phyloP scores from a whole-genome alignment of 192 early-diverging fungal species.

The Spizellomyces punctatus region DNA sequence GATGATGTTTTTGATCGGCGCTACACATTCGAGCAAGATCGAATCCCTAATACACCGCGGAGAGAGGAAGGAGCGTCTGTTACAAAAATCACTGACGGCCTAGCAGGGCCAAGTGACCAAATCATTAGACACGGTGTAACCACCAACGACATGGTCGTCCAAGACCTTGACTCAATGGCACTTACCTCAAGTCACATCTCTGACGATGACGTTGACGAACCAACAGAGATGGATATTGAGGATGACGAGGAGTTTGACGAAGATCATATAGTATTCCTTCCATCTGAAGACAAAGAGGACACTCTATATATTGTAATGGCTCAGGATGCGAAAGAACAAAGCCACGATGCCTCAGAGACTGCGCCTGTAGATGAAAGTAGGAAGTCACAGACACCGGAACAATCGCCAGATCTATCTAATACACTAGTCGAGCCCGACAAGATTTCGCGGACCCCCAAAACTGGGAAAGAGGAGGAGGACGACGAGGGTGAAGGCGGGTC shows the following conservation, averaged over 20 bases:
- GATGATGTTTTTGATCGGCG: constrained; percentile 32
- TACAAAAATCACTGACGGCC: neutral
- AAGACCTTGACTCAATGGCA: neutral
- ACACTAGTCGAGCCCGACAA: neutral
- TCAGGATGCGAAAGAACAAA: constrained; percentile 4
- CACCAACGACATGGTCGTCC: neutral
- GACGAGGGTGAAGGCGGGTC: neutral
- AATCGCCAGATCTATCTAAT: constrained; percentile 20
- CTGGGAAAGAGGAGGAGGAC: constrained; percentile 10
- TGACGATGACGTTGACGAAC: constrained; percentile 4
- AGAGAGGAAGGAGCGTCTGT: neutral
- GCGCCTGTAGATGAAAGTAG: neutral
- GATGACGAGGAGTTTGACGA: constrained; percentile 25
- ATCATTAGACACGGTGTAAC: too few species aligned
- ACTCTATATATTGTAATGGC: neutral
- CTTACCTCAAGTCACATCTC: neutral
- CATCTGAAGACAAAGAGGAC: constrained; percentile 1
- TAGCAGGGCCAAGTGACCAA: neutral
- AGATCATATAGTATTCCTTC: neutral
- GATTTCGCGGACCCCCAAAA: neutral
- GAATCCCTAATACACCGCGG: neutral
- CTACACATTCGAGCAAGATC: constrained; percentile 35
- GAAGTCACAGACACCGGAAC: neutral
- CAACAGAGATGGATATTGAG: constrained; percentile 25
- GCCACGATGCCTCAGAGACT: constrained; percentile 20